phyloP scores from a whole-genome alignment of 2,329 filamentous ascomycete genomes.

The Zasmidium angulare region DNA sequence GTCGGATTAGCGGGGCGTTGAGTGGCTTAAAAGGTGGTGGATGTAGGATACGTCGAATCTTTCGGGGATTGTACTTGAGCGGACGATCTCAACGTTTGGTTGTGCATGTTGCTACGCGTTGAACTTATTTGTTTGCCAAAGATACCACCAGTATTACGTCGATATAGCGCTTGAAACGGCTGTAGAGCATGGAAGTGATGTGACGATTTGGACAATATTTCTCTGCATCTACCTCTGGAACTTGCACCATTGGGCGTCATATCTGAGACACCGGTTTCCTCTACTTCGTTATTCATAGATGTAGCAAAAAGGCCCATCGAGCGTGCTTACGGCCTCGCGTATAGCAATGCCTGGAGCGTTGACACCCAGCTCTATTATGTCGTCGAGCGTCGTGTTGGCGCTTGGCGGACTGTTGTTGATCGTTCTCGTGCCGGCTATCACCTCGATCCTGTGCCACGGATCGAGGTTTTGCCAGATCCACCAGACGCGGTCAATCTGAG shows the following conservation, averaged over 20 bases:
- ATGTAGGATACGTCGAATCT: neutral
- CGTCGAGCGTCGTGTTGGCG: conserved; percentile 19
- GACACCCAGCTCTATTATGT: conserved; percentile 19
- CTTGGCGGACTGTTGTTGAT: conserved; percentile 15
- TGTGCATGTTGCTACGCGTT: neutral
- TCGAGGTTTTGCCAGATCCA: conserved; percentile 53
- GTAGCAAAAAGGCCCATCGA: conserved; percentile 22
- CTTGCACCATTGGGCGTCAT: no score
- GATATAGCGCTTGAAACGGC: neutral
- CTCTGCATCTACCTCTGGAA: no score
- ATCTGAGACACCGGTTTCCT: neutral
- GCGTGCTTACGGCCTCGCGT: conserved; percentile 18
- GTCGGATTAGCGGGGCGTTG: neutral
- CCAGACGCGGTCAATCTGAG: conserved; percentile 45
- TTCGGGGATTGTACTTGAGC: neutral
- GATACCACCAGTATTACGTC: neutral
- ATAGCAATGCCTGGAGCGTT: conserved; percentile 16
- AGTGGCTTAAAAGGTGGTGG: neutral
- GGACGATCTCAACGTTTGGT: neutral
- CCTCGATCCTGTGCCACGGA: conserved; percentile 2
- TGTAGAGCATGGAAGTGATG: neutral
- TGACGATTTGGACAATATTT: no score
- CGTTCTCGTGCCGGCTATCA: conserved; percentile 16
- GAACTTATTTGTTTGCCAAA: neutral
- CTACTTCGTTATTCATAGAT: conserved; percentile 12